Conservation (phyloP, 129 eudicot species). For the Daucus carota region DH1_v3.0 NC_030383.2:45660001-45660500, state of each 20-base stretch:
- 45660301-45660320: not conserved
- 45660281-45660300: not conserved
- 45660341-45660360: constrained; percentile 6
- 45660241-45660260: not conserved
- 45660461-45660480: not conserved
- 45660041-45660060: too few species aligned
- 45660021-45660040: too few species aligned
- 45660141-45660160: not conserved
- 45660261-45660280: not conserved
- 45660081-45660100: too few species aligned
- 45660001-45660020: too few species aligned
- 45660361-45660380: not conserved
- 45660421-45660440: not conserved
- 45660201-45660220: not conserved
- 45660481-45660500: not conserved
- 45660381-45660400: not conserved
- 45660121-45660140: not conserved
- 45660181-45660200: not conserved
- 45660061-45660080: too few species aligned
- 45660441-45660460: not conserved
- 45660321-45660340: too few species aligned
- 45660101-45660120: not conserved
- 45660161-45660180: not conserved
- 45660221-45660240: not conserved
- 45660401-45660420: not conserved